These are phyloP conservation scores for Stagonosporopsis rhizophila DNA, from an alignment of 2,329 filamentous ascomycete genomes.

Conservation along the genomic window DNA sequence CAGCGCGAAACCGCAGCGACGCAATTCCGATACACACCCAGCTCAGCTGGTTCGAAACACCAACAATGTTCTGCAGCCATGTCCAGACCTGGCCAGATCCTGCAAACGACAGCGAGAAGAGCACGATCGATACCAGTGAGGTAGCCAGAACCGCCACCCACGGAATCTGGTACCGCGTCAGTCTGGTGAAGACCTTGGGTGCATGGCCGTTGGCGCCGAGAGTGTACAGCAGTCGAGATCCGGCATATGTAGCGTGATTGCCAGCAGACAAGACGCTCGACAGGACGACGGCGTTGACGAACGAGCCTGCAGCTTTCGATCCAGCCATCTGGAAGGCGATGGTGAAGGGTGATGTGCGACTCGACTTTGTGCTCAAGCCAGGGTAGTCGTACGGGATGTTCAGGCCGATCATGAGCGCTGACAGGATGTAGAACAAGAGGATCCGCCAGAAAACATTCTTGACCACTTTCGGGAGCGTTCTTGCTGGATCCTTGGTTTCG, in stretches of 20 bases:
- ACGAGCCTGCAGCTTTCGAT: conserved; percentile 64
- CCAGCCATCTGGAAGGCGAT: conserved; percentile 69
- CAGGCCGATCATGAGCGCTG: conserved; percentile 52
- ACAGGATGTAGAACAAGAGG: conserved; percentile 52
- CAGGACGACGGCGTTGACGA: conserved; percentile 71
- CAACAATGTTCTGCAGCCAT: conserved; percentile 77
- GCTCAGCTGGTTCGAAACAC: conserved; percentile 59
- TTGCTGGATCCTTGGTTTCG: conserved; percentile 79
- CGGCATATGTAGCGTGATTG: conserved; percentile 63
- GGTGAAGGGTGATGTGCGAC: conserved; percentile 67
- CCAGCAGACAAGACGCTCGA: conserved; percentile 66
- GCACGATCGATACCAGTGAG: conserved; percentile 47
- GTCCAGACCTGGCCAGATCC: conserved; percentile 50
- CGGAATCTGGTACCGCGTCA: conserved; percentile 53
- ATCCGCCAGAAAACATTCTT: conserved; percentile 81
- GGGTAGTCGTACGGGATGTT: conserved; percentile 51
- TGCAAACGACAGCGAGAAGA: conserved; percentile 55
- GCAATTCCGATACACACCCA: conserved; percentile 64
- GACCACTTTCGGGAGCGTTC: conserved; percentile 83
- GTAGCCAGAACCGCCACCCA: conserved; percentile 47
- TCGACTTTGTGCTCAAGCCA: conserved; percentile 45
- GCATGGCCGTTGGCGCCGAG: conserved; percentile 67
- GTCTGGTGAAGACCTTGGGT: conserved; percentile 70
- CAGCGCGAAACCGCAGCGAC: conserved; percentile 63
- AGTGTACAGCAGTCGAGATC: conserved; percentile 63